Percentiles rank a stretch among this genome's conserved stretches.
phyloP scores from a whole-genome alignment of 2,329 filamentous ascomycete species.

The Grosmannia clavigera region DNA sequence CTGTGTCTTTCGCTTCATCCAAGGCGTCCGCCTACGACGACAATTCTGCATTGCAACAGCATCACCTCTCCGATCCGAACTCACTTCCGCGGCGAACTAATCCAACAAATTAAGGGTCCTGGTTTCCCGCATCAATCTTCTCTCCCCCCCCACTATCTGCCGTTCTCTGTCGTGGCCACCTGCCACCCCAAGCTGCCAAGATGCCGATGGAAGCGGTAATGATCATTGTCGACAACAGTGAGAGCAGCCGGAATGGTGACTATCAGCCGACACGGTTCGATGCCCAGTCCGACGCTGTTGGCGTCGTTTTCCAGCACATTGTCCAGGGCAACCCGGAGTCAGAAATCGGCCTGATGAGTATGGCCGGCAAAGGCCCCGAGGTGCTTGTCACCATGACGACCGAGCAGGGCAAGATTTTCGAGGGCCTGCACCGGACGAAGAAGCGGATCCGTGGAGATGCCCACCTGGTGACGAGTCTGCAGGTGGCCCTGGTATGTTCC shows the following conservation, averaged over 20 bases:
- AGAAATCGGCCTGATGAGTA: slow-evolving; percentile 95
- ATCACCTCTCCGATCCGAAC: background rate
- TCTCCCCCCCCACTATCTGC: background rate
- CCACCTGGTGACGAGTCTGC: slow-evolving; percentile 86
- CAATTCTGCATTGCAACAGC: background rate
- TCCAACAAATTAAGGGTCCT: background rate
- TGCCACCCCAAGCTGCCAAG: slow-evolving; percentile 29
- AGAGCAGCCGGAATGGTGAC: slow-evolving; percentile 95
- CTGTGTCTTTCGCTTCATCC: background rate
- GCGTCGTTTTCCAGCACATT: slow-evolving; percentile 90
- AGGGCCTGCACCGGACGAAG: slow-evolving; percentile 78
- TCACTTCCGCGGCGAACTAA: background rate
- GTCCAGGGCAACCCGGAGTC: slow-evolving; percentile 94
- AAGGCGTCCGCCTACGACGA: background rate
- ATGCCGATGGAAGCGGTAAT: slow-evolving; percentile 99
- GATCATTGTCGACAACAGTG: slow-evolving; percentile 99
- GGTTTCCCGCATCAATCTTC: background rate
- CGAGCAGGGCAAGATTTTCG: slow-evolving; percentile 89
- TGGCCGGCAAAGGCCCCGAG: slow-evolving; percentile 95
- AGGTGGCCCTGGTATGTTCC: slow-evolving; percentile 73
- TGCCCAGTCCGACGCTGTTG: slow-evolving; percentile 89
- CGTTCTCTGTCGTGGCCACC: background rate
- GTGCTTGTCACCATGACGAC: slow-evolving; percentile 93
- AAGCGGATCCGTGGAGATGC: slow-evolving; percentile 82
- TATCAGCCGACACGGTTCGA: slow-evolving; percentile 86